Percentiles rank a stretch among this genome's conserved stretches.
These are phyloP conservation scores for Aegilops longissima DNA, from an alignment of 176 grass and related monocot genomes.

Conservation along the genomic window DNA sequence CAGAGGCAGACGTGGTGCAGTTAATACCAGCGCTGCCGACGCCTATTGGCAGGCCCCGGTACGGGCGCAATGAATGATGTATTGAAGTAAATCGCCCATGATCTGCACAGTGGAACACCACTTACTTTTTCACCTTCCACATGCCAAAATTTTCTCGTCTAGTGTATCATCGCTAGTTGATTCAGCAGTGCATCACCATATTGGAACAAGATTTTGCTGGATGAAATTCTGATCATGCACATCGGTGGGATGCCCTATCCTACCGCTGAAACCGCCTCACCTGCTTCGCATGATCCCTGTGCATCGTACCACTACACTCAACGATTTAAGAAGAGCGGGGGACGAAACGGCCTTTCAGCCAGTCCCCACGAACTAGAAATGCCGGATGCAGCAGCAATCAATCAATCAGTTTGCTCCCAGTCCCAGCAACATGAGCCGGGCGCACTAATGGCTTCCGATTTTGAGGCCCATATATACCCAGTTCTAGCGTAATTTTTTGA, in stretches of 20 bases:
- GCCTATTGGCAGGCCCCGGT: neutral
- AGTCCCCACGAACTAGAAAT: too few relatives aligned
- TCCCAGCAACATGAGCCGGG: neutral
- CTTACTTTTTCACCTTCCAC: neutral
- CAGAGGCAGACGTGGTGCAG: neutral
- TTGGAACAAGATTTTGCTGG: neutral
- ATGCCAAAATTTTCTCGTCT: neutral
- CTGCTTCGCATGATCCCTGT: slow-evolving; percentile 3
- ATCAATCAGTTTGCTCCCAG: neutral
- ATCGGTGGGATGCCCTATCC: neutral
- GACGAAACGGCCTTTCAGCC: neutral
- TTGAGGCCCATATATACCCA: neutral
- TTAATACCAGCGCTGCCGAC: neutral
- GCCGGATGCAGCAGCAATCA: neutral
- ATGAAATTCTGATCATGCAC: neutral
- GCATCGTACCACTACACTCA: too few relatives aligned
- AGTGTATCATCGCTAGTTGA: neutral
- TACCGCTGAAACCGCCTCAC: neutral
- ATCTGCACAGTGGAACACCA: neutral
- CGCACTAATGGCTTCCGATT: neutral
- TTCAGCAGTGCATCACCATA: neutral
- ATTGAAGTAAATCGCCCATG: neutral
- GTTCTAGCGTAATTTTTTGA: slow-evolving; percentile 11
- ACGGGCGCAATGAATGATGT: neutral
- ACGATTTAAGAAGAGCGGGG: neutral